Conservation (phyloP, 257 asterid species). For the Przewalskia tangutica region DNA sequence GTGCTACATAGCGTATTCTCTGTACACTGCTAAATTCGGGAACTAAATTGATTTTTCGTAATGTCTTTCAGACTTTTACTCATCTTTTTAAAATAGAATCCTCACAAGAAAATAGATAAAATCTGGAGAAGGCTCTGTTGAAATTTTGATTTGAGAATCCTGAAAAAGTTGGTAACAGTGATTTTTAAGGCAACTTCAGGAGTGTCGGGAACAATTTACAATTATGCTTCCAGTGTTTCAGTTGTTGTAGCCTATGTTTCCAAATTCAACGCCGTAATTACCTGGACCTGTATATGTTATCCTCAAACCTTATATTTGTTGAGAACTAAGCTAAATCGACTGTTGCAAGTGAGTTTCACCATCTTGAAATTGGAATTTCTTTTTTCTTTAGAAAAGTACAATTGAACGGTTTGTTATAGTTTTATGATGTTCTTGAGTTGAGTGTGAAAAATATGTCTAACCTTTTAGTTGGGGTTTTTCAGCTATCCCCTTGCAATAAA, state of each 20-base stretch:
- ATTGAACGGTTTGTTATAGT: background rate
- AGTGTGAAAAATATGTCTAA: background rate
- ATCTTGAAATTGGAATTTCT: too few relatives aligned
- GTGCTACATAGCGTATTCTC: background rate
- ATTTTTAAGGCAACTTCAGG: background rate
- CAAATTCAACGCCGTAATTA: background rate
- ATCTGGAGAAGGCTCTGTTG: background rate
- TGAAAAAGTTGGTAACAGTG: background rate
- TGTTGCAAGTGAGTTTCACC: background rate
- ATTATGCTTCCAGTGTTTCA: background rate
- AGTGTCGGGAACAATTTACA: background rate
- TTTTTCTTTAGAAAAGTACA: background rate
- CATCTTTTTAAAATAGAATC: background rate
- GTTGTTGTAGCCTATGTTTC: background rate
- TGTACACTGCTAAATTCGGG: background rate
- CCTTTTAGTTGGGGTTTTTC: slow-evolving; percentile 17
- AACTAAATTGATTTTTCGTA: background rate
- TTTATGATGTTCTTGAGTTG: background rate
- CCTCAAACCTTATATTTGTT: background rate
- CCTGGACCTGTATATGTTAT: background rate
- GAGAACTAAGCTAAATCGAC: background rate
- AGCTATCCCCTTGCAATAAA: slow-evolving; percentile 67
- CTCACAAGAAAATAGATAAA: background rate
- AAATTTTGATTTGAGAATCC: background rate
- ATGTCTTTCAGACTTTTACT: background rate